Evolutionary conservation across 768 basidiomycete genomes (phyloP).

Genomic region (Boletus reticulatus): DNA sequence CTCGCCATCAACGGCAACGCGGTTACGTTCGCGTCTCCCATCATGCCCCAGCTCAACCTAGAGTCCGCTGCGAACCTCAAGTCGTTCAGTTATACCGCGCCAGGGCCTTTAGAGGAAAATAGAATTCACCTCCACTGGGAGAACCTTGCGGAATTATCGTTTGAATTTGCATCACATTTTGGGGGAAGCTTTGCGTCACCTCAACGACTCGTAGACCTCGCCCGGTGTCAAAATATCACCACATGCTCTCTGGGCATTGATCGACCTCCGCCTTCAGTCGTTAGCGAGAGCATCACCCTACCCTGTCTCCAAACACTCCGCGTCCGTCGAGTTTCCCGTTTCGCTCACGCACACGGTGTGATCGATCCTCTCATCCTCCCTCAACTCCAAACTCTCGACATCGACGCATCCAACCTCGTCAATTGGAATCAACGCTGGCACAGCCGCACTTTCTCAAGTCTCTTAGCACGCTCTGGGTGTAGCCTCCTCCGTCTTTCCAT

Average conservation of each 20-base stretch:
- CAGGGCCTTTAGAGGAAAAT: neutral
- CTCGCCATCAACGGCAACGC: constrained; percentile 5
- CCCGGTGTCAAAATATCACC: constrained; percentile 15
- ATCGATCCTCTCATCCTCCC: constrained; percentile 18
- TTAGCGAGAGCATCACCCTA: neutral
- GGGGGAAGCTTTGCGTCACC: neutral
- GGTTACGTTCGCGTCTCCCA: neutral
- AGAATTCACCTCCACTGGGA: constrained; percentile 10
- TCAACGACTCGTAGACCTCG: neutral
- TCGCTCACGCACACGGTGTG: neutral
- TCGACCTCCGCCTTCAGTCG: neutral
- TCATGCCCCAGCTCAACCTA: neutral
- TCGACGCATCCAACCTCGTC: constrained; percentile 6
- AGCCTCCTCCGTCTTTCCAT: constrained; percentile 15
- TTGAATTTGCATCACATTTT: constrained; percentile 8
- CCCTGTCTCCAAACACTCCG: constrained; percentile 15
- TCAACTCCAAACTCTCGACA: constrained; percentile 13
- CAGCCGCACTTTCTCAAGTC: constrained; percentile 10
- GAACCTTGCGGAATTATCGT: constrained; percentile 10
- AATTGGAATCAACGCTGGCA: constrained; percentile 8
- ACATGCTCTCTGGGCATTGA: constrained; percentile 13
- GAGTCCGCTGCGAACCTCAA: constrained; percentile 8
- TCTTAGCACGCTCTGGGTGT: constrained; percentile 16
- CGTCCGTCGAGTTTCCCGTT: constrained; percentile 3
- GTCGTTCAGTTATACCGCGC: constrained; percentile 14